These are phyloP conservation scores for Nadsonia fulvescens DNA, from an alignment of 805 yeast species.

Conservation along the genomic window DNA sequence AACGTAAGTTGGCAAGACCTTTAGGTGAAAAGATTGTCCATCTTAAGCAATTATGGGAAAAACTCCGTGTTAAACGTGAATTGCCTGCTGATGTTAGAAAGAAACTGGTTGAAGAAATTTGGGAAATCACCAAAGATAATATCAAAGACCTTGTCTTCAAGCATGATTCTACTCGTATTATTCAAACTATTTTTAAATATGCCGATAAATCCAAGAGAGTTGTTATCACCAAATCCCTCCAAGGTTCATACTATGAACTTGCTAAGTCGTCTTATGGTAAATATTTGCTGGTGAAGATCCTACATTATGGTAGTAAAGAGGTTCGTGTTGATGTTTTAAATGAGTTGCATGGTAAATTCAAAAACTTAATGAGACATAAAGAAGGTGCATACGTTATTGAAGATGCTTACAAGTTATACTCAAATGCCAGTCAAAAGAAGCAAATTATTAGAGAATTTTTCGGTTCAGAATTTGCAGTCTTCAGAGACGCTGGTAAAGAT, in stretches of 20 bases:
- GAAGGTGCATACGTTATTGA: slow-evolving; percentile 98
- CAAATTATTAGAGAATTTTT: slow-evolving; percentile 93
- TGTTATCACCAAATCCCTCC: slow-evolving; percentile 44
- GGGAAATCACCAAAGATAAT: slow-evolving; percentile 64
- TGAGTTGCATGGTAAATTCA: slow-evolving; percentile 77
- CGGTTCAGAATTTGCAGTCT: slow-evolving; percentile 89
- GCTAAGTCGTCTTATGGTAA: slow-evolving; percentile 92
- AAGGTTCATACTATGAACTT: slow-evolving; percentile 59
- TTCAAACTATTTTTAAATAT: slow-evolving; percentile 81
- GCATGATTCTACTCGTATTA: slow-evolving; percentile 93
- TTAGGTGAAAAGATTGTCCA: slow-evolving; percentile 74
- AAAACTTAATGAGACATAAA: slow-evolving; percentile 88
- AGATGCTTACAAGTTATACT: slow-evolving; percentile 72
- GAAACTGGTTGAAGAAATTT: slow-evolving; percentile 63
- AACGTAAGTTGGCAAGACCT: slow-evolving; percentile 73
- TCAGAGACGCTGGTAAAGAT: slow-evolving; percentile 54
- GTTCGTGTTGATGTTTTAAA: slow-evolving; percentile 57
- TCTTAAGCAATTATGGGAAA: slow-evolving; percentile 83
- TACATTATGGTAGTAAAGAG: slow-evolving; percentile 81
- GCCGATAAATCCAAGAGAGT: slow-evolving; percentile 66
- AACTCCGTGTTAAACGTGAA: slow-evolving; percentile 68
- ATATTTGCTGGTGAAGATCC: slow-evolving; percentile 67
- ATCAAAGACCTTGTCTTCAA: slow-evolving; percentile 74
- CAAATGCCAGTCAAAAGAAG: slow-evolving; percentile 65
- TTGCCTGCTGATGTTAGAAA: slow-evolving; percentile 61